Base-by-base conservation (phyloP, 2,329 filamentous ascomycete species). In the Furcasterigmium sp. region DNA sequence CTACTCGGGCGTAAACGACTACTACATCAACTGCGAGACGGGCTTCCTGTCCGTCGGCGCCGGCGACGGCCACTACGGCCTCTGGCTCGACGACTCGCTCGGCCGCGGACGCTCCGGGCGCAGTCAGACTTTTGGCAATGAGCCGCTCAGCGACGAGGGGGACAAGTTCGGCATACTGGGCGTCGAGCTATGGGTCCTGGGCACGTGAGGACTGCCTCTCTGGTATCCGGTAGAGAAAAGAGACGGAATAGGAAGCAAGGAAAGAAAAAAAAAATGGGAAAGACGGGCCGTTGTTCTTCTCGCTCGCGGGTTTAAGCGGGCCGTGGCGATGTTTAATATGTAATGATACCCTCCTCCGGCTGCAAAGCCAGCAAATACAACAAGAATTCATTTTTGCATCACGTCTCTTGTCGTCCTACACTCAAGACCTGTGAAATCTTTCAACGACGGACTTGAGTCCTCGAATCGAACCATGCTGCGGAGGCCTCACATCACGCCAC, bases 1-100 rank as follows among this genome's bases (percentile, higher is more conserved):
- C 0, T 97, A 96, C 59, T 94, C 87, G 44, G 93, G 93, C 5
- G 79, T 95, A 32, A 97, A 98, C 62, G 93, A 97, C 63, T 98
- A 95, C 61, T 89, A 91, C 70, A 93, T 97, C 53, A 86, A 94
- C 56, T 97, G 91, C 65, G 90, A 97, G 65, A 73, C 80, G 3
- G 79, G 83, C 19, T 97, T 87, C 60, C 65, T 98, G 13, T 93
- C 87, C 56, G 76, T 97, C 17, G 93, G 93, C 10, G 91, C 89
- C 43, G 88, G 75, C 35, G 90, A 95, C 53, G 91, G 93, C 1
- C 86, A 87, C 55, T 97, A 93, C 61, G 93, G 93, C 3, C 70
- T 98, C 6, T 97, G 93, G 93, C 75, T 98, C 11, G 88, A 96
- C 60, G 85, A 91, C 53, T 80, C 80, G 15, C 79, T 97, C 37